These are phyloP conservation scores for Rhodotorula graminis DNA, from an alignment of 768 basidiomycete species.

Conservation along the genomic window DNA sequence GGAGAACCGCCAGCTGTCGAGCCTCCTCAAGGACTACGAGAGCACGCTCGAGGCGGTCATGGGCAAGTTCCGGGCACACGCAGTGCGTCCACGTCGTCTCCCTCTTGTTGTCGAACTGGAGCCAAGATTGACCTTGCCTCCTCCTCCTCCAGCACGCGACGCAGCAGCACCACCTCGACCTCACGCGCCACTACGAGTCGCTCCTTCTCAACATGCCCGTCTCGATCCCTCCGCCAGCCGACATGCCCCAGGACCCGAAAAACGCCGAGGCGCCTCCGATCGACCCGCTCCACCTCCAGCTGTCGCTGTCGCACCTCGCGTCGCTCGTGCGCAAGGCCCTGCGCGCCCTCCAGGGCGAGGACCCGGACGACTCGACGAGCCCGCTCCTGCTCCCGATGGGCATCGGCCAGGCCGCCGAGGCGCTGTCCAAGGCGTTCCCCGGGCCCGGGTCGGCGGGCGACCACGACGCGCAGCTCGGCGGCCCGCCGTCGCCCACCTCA, in stretches of 20 bases:
- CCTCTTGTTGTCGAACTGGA: too few species aligned
- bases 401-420: not conserved
- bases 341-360: conserved; percentile 41
- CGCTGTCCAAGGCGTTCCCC: not conserved
- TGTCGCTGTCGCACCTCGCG: conserved; percentile 40
- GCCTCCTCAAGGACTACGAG: conserved; percentile 90
- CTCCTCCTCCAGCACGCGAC: conserved; percentile 66
- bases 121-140: not conserved
- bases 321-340: conserved; percentile 41
- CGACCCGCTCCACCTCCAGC: conserved; percentile 22
- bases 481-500: not conserved
- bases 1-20: conserved; percentile 89
- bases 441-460: not conserved
- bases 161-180: conserved; percentile 77
- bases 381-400: conserved; percentile 12
- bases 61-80: conserved; percentile 87
- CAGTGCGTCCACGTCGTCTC: too few species aligned
- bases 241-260: conserved; percentile 14
- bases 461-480: not conserved
- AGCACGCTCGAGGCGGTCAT: conserved; percentile 91
- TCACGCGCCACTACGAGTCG: conserved; percentile 83
- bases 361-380: conserved; percentile 33
- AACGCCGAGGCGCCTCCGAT: conserved; percentile 9
- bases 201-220: conserved; percentile 54
- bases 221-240: conserved; percentile 44